Conservation (phyloP, 176 grass and related monocot genomes). For the Lolium rigidum region DNA sequence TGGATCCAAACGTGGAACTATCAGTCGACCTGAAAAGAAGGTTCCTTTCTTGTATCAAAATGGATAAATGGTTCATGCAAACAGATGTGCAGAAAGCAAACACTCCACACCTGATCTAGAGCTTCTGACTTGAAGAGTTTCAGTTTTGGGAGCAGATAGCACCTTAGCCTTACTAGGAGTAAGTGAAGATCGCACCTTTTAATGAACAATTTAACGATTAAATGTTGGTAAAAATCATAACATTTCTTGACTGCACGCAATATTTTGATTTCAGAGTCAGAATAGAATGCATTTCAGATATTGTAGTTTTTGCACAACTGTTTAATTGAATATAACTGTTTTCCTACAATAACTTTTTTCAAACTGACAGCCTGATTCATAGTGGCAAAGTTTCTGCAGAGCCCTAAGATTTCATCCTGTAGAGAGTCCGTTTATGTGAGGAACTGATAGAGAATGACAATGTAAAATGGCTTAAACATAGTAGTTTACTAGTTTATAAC, state of each 20-base stretch:
- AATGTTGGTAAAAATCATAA: not conserved
- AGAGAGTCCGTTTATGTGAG: not conserved
- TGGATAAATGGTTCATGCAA: slow-evolving; percentile 17
- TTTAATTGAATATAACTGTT: slow-evolving; percentile 13
- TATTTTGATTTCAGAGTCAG: slow-evolving; percentile 7
- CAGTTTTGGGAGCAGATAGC: slow-evolving; percentile 28
- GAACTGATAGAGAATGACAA: not conserved
- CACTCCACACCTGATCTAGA: slow-evolving; percentile 43
- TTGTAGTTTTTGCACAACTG: not conserved
- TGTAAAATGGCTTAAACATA: not conserved
- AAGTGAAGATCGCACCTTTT: slow-evolving; percentile 25
- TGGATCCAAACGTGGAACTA: slow-evolving; percentile 48
- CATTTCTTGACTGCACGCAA: slow-evolving; percentile 8
- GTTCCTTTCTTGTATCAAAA: slow-evolving; percentile 28
- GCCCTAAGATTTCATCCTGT: not conserved
- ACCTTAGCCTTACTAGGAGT: slow-evolving; percentile 34
- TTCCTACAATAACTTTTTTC: not conserved
- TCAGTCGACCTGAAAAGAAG: slow-evolving; percentile 45
- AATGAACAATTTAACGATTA: slow-evolving; percentile 19
- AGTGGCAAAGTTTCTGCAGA: not conserved
- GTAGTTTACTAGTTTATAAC: not conserved
- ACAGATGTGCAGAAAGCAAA: not conserved
- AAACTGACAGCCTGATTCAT: slow-evolving; percentile 1
- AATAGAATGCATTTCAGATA: not conserved
- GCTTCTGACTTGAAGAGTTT: slow-evolving; percentile 38